Evolutionary conservation across 176 grass and related monocot species (phyloP), one percentile per base, ranked within the genome.

Genomic region (Musa itinerans): DNA sequence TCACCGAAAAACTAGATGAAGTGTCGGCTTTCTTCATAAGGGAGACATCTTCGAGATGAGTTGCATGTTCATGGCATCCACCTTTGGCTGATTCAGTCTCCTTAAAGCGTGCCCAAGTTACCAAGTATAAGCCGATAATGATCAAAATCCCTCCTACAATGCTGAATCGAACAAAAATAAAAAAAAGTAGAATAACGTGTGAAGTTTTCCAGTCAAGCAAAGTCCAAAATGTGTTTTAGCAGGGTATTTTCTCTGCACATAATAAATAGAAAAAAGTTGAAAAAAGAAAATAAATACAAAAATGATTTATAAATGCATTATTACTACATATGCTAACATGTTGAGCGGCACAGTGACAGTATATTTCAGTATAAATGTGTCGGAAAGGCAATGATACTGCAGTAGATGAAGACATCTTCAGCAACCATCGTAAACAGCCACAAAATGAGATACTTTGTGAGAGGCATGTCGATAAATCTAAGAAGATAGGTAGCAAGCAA

Each of bases 71-170:
- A 43, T 43, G 34, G 34, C 34, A 3, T 26, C 15, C 10, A 13
- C 85, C 84, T 50, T 49, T 72, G 2, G 75, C 52, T 71, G 77
- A 74, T 57, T 89, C 80, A 0, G 86, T 76, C 52, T 91, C 86
- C 65, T 83, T 91, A 51, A 83, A 81, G 12, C 86, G 90, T 65
- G 88, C 82, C 95, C 95, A 99, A 0, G 86, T 99, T 63, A 99
- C 91, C 24, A 94, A 69, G 80, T 94, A 94, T 54, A 94, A 81
- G 8, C 95, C 95, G 73, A 83, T 85, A 76, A 99, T 71, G 75
- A 99, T 99, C 64, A 92, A 79, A 66, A 84, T 21, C 61, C 95
- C 90, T 34, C 95, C 95, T 52, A 87, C 82, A 63, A 89, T 54
- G 55, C 95, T 98, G 84, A 75, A 85, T 54, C 25, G 27, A 74